These are phyloP conservation scores for Somion occarium DNA, from an alignment of 1,284 basidiomycete species.

Conservation along the genomic window DNA sequence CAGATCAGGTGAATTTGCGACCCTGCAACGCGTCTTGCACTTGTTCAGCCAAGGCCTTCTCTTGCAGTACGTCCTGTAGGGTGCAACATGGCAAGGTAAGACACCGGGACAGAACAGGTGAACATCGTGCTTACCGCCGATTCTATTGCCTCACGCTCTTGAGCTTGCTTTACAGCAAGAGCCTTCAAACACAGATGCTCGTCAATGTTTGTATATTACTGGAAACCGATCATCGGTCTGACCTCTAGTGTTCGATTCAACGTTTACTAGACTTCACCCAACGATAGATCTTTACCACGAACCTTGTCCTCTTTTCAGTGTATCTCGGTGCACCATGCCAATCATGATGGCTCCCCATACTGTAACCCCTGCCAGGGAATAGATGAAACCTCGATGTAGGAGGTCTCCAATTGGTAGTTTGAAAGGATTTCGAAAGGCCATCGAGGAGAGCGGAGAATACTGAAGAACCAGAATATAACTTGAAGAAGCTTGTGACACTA, in stretches of 20 bases:
- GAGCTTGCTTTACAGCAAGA: constrained; percentile 1
- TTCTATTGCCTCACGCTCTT: not conserved
- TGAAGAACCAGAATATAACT: too few species aligned
- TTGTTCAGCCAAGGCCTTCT: constrained; percentile 3
- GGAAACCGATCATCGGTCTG: not conserved
- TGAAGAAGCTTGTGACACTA: too few species aligned
- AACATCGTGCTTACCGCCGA: not conserved
- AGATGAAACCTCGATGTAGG: constrained; percentile 24
- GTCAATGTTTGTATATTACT: not conserved
- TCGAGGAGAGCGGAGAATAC: too few species aligned
- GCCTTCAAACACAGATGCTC: not conserved
- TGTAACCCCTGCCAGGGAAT: constrained; percentile 23
- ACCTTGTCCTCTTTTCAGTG: constrained; percentile 25
- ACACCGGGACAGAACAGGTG: too few species aligned
- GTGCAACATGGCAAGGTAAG: not conserved
- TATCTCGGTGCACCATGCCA: constrained; percentile 26
- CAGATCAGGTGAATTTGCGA: constrained; percentile 3
- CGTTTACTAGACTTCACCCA: not conserved
- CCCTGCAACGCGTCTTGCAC: constrained; percentile 3
- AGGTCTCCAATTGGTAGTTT: constrained; percentile 19
- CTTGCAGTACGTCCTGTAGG: constrained; percentile 1
- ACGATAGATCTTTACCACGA: constrained; percentile 3
- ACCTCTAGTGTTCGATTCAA: not conserved
- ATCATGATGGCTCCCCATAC: constrained; percentile 27
- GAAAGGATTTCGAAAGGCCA: constrained; percentile 1